phyloP scores from a whole-genome alignment of 768 basidiomycete genomes.

The Lactarius hatsudake region DNA sequence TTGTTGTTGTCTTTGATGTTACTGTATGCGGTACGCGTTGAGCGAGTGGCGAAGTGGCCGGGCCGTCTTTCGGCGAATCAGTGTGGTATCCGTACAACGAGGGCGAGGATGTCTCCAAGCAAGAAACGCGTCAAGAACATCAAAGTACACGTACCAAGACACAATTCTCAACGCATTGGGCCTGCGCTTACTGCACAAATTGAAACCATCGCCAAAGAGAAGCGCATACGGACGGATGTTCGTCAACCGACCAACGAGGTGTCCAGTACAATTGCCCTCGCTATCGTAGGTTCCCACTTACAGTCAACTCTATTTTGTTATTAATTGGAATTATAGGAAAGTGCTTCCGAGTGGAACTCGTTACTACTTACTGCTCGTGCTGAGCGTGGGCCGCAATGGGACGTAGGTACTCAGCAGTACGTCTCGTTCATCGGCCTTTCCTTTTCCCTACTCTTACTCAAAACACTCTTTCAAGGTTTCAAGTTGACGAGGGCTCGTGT shows the following conservation, averaged over 20 bases:
- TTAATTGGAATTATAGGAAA: conserved; percentile 46
- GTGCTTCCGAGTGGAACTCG: conserved; percentile 86
- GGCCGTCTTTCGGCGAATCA: background rate
- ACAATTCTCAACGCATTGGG: conserved; percentile 71
- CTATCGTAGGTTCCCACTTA: conserved; percentile 52
- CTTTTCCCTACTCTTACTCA: background rate
- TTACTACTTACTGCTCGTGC: conserved; percentile 74
- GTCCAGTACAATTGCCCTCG: conserved; percentile 48
- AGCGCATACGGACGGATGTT: conserved; percentile 52
- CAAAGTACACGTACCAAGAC: conserved; percentile 66
- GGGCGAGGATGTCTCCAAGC: conserved; percentile 52
- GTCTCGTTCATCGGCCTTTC: conserved; percentile 31
- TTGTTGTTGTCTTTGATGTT: no score
- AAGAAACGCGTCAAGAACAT: conserved; percentile 51
- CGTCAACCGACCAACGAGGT: conserved; percentile 62
- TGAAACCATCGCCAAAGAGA: conserved; percentile 49
- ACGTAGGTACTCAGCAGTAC: conserved; percentile 81
- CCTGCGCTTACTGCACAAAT: conserved; percentile 60
- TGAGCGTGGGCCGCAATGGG: conserved; percentile 84
- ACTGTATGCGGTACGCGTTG: background rate
- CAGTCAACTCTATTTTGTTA: no score
- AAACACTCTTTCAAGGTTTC: conserved; percentile 48
- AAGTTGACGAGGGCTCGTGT: conserved; percentile 69
- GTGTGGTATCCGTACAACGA: background rate
- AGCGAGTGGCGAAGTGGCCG: background rate